These are phyloP conservation scores for Anastatica hierochuntica DNA, from an alignment of 345 rosid species.

Conservation along the genomic window DNA sequence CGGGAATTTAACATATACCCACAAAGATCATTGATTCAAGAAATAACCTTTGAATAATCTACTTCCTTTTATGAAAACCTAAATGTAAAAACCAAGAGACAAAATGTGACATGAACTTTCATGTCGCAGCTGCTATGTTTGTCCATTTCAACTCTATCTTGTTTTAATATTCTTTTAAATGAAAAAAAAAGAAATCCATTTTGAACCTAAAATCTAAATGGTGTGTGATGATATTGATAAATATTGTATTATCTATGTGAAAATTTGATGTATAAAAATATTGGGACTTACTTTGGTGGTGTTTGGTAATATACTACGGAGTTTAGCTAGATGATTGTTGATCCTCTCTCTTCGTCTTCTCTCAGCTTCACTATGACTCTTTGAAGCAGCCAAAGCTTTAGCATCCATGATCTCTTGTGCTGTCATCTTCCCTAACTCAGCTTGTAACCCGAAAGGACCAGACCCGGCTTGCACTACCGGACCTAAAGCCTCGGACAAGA, in stretches of 20 bases:
- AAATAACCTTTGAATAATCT: constrained; percentile 14
- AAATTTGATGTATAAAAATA: background rate
- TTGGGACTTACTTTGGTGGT: constrained; percentile 80
- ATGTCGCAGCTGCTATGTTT: constrained; percentile 22
- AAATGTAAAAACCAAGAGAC: constrained; percentile 11
- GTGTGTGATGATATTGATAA: no score
- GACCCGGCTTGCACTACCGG: constrained; percentile 49
- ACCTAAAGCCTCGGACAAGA: constrained; percentile 74
- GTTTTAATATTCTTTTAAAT: background rate
- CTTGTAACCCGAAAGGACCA: constrained; percentile 69
- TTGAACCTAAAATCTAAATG: no score
- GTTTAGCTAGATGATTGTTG: constrained; percentile 92
- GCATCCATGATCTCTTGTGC: constrained; percentile 99
- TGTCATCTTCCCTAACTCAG: constrained; percentile 78
- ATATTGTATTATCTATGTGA: background rate
- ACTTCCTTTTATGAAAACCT: constrained; percentile 16
- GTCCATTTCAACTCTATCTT: constrained; percentile 17
- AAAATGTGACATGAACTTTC: constrained; percentile 27
- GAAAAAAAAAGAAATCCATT: no score
- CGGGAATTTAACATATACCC: constrained; percentile 27
- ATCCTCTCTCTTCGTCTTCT: constrained; percentile 92
- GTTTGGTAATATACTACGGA: constrained; percentile 87
- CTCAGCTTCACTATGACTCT: constrained; percentile 97
- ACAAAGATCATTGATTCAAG: constrained; percentile 18
- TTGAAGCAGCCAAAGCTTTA: constrained; percentile 95